Evolutionary conservation across 2,329 filamentous ascomycete genomes (phyloP).

Genomic region (Aspergillus sp.): DNA sequence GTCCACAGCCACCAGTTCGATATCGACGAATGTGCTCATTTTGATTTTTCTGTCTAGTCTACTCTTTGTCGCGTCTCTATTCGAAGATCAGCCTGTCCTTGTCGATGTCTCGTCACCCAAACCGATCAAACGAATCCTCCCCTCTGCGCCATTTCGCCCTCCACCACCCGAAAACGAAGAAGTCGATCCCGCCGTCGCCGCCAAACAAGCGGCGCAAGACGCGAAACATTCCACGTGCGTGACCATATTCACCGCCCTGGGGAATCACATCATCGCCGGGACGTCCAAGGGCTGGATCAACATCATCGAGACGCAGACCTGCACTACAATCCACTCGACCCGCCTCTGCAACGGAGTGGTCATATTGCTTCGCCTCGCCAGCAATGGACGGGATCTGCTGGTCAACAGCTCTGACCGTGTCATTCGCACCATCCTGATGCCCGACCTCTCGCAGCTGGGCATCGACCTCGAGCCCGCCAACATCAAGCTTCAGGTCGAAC

Average conservation of each 20-base stretch:
- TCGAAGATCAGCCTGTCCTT: conserved; percentile 87
- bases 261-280: conserved; percentile 85
- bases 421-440: conserved; percentile 87
- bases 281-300: conserved; percentile 97
- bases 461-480: conserved; percentile 74
- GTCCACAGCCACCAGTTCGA: conserved; percentile 21
- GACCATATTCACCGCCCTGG: conserved; percentile 80
- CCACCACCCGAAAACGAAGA: conserved; percentile 66
- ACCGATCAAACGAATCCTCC: conserved; percentile 72
- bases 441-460: conserved; percentile 62
- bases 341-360: conserved; percentile 86
- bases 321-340: conserved; percentile 82
- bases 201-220: conserved; percentile 87
- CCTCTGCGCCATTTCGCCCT: conserved; percentile 76
- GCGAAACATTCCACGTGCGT: conserved; percentile 94
- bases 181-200: conserved; percentile 56
- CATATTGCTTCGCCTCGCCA: conserved; percentile 79
- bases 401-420: conserved; percentile 94
- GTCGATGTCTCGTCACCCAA: conserved; percentile 73
- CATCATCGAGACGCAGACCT: conserved; percentile 80
- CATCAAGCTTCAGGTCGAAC: conserved; percentile 86
- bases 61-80: conserved; percentile 85
- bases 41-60: conserved; percentile 51
- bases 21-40: background rate
- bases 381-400: conserved; percentile 81